A percentile compares a stretch with the other conserved stretches of the same genome.
These are phyloP conservation scores for Komagataella populi DNA, from an alignment of 805 yeast genomes.

Conservation along the genomic window DNA sequence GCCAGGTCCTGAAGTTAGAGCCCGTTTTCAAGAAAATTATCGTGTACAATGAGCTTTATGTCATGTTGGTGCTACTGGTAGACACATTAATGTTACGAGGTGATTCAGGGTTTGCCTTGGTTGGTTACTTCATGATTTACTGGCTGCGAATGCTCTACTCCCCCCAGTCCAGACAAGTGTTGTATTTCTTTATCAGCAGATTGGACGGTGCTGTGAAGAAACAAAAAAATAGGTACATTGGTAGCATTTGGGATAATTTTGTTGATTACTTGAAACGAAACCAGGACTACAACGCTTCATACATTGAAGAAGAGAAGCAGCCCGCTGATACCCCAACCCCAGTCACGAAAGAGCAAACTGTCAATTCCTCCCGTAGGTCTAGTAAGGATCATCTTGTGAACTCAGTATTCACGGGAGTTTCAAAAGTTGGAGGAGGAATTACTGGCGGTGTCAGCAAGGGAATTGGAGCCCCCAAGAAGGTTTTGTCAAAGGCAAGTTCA, in stretches of 20 bases:
- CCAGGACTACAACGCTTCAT: constrained; percentile 11
- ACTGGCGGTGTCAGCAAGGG: not conserved
- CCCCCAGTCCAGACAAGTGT: constrained; percentile 29
- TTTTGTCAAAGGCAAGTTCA: not conserved
- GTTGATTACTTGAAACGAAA: constrained; percentile 27
- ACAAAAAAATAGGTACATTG: constrained; percentile 31
- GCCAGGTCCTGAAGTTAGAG: constrained; percentile 24
- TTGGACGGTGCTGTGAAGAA: constrained; percentile 27
- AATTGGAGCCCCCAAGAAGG: not conserved
- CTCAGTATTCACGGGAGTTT: not conserved
- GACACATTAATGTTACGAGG: constrained; percentile 55
- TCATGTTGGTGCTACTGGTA: constrained; percentile 35
- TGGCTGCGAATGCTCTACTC: constrained; percentile 59
- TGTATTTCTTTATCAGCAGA: constrained; percentile 25
- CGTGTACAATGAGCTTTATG: constrained; percentile 46
- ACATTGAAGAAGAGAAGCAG: constrained; percentile 6
- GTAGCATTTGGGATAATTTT: constrained; percentile 22
- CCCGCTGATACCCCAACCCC: not conserved
- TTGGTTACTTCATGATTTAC: constrained; percentile 41
- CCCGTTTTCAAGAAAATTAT: constrained; percentile 28
- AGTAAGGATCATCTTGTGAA: not conserved
- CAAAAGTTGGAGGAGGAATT: not conserved
- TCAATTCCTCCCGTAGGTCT: not conserved
- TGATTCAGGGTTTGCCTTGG: constrained; percentile 57
- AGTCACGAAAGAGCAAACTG: not conserved